These are phyloP conservation scores for Colletotrichum simmondsii DNA, from an alignment of 2,329 filamentous ascomycete genomes.

Conservation along the genomic window DNA sequence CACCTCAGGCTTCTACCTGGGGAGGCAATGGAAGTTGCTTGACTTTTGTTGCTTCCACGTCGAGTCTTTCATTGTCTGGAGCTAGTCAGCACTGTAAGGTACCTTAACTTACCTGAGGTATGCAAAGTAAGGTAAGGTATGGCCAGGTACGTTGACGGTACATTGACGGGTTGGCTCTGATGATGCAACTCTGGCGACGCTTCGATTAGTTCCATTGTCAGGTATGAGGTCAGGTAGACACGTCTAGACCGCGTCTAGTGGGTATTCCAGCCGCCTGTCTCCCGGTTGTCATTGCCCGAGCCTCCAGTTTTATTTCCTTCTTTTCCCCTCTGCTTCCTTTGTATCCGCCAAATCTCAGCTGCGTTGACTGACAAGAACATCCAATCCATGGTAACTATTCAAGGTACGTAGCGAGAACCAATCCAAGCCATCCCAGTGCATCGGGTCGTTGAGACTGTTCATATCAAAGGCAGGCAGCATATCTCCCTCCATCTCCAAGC, in stretches of 20 bases:
- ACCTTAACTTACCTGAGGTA: too few species aligned
- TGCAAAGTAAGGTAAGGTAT: neutral
- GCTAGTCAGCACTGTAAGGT: neutral
- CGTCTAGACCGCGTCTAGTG: slow-evolving; percentile 6
- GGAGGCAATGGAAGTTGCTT: neutral
- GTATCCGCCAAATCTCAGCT: slow-evolving; percentile 5
- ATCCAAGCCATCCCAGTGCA: slow-evolving; percentile 12
- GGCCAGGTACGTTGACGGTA: neutral
- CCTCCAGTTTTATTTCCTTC: neutral
- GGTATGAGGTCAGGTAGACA: slow-evolving; percentile 25
- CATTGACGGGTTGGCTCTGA: neutral
- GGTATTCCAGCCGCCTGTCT: slow-evolving; percentile 5
- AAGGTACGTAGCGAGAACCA: neutral
- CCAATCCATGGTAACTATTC: too few species aligned
- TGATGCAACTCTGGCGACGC: slow-evolving; percentile 18
- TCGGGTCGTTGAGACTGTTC: neutral
- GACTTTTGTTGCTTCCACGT: neutral
- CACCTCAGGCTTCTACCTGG: neutral
- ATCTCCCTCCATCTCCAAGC: slow-evolving; percentile 3
- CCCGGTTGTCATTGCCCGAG: slow-evolving; percentile 3
- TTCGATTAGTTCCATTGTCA: neutral
- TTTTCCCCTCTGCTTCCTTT: neutral
- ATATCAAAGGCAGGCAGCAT: neutral
- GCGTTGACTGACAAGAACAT: neutral
- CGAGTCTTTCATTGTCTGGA: neutral